Base-by-base conservation (phyloP, 2,329 filamentous ascomycete genomes). In the Acephala macrosclerotiorum region DNA sequence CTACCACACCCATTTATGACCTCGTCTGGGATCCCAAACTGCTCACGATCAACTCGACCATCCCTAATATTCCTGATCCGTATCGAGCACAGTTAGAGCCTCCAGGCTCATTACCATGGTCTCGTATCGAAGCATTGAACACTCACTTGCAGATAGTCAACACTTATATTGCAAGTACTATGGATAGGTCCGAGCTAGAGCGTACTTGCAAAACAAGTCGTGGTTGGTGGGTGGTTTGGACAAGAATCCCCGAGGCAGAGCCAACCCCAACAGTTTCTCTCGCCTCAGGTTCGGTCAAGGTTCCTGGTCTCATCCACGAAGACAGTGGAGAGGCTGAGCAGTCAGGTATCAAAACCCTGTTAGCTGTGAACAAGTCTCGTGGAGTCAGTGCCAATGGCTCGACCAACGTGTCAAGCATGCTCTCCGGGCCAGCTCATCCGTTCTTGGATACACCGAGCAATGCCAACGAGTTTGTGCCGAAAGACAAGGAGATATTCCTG, bases 141-240 rank as follows among this genome's bases (percentile, higher is more conserved):
- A 89, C 88, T 1, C 88, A 91, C 71, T 83, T 84, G 64, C 87
- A 91, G 70, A 82, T 91, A 12, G 80, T 91, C 33, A 85, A 85
- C 71, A 82, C 87, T 9, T 84, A 86, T 70, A 77, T 79, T 20
- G 75, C 80, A 9, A 85, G 85, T 1, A 79, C 82, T 5, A 76
- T 74, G 1, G 76, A 80, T 40, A 69, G 71, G 18, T 76, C 77
- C 3, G 84, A 87, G 66, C 75, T 86, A 3, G 89, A 91, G 75
- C 81, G 86, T 22, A 90, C 87, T 1, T 86, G 84, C 72, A 90
- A 91, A 80, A 91, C 89, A 3, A 87, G 80, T 55, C 84, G 88
- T 38, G 89, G 88, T 0, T 91, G 88, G 87, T 91, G 89, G 89
- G 81, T 91, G 35, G 87, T 90, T 29, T 91, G 89, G 89, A 88